Evolutionary conservation across 768 basidiomycete species (phyloP).

Genomic region (Suillus lakei): DNA sequence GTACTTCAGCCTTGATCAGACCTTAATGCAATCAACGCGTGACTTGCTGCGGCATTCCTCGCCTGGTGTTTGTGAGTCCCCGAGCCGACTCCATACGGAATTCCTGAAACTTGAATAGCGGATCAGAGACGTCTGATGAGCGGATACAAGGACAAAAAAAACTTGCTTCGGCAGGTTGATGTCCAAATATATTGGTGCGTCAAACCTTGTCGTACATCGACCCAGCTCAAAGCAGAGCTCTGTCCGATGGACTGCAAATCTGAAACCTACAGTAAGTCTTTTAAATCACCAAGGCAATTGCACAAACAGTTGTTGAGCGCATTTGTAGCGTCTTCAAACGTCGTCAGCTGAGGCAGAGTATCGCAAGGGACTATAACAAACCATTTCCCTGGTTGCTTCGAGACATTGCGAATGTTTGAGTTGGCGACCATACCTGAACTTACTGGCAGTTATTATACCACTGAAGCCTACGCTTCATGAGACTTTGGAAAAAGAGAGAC

Average conservation of each 20-base stretch:
- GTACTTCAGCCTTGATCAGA: slow-evolving; percentile 20
- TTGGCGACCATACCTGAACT: slow-evolving; percentile 19
- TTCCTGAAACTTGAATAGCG: slow-evolving; percentile 50
- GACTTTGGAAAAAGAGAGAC: slow-evolving; percentile 15
- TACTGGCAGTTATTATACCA: slow-evolving; percentile 31
- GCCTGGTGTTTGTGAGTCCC: slow-evolving; percentile 57
- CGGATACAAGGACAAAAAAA: slow-evolving; percentile 16
- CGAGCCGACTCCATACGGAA: slow-evolving; percentile 51
- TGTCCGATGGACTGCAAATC: slow-evolving; percentile 57
- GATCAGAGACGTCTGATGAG: slow-evolving; percentile 17
- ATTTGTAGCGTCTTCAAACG: slow-evolving; percentile 31
- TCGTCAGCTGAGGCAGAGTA: neutral
- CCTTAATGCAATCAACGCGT: slow-evolving; percentile 43
- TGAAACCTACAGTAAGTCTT: slow-evolving; percentile 26
- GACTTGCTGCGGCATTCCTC: slow-evolving; percentile 44
- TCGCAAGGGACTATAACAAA: neutral
- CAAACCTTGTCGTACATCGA: slow-evolving; percentile 49
- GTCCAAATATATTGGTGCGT: slow-evolving; percentile 57
- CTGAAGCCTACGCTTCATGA: slow-evolving; percentile 1
- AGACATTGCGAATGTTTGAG: slow-evolving; percentile 28
- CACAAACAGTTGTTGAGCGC: slow-evolving; percentile 48
- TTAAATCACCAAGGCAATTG: neutral
- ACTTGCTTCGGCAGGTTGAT: slow-evolving; percentile 60
- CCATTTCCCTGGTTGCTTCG: slow-evolving; percentile 9
- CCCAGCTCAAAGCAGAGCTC: slow-evolving; percentile 56